These are phyloP conservation scores for Petunia secreta DNA, from an alignment of 257 asterid species.

Conservation along the genomic window DNA sequence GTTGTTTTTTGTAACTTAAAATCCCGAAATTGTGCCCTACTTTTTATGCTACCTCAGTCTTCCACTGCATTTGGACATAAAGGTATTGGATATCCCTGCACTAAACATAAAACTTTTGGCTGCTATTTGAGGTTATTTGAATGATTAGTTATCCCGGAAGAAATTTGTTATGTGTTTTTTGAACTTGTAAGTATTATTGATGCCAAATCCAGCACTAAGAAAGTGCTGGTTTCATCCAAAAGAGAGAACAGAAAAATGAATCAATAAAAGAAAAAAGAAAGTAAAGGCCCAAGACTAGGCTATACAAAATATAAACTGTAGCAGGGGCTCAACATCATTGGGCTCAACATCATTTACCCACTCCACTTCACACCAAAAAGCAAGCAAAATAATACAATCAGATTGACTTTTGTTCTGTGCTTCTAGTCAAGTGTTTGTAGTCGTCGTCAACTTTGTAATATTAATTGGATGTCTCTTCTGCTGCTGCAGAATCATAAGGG, in stretches of 20 bases:
- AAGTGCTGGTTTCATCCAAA: too few species aligned
- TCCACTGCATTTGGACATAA: not conserved
- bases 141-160: not conserved
- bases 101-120: constrained; percentile 6
- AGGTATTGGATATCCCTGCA: not conserved
- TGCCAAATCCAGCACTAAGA: too few species aligned
- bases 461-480: constrained; percentile 22
- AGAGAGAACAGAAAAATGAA: too few species aligned
- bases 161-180: not conserved
- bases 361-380: too few species aligned
- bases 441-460: not conserved
- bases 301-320: too few species aligned
- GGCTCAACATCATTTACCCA: too few species aligned
- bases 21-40: not conserved
- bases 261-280: too few species aligned
- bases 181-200: too few species aligned
- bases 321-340: too few species aligned
- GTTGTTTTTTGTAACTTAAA: not conserved
- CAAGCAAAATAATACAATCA: too few species aligned
- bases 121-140: constrained; percentile 19
- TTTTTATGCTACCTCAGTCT: constrained; percentile 10
- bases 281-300: too few species aligned
- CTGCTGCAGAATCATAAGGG: constrained; percentile 45
- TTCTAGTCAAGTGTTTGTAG: constrained; percentile 7
- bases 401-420: not conserved